Evolutionary conservation across 202 grass and related monocot genomes (phyloP), one percentile per base, ranked within the genome.

Genomic region (Saccharum hybrid): DNA sequence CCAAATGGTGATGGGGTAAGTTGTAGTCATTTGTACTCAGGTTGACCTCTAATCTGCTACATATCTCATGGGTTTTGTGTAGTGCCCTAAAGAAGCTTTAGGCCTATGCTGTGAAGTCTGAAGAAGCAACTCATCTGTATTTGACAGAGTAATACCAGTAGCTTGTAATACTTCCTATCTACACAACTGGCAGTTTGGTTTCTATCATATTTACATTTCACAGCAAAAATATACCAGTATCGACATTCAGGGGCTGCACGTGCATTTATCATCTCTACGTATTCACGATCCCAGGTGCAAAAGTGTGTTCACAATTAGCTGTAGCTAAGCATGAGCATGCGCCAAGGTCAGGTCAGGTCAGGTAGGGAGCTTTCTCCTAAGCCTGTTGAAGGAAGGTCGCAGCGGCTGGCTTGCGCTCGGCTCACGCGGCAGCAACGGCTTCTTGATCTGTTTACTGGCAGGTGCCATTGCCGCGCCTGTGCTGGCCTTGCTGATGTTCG

Each of bases 321-420:
- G 67, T 38, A 33, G 39, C 26, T 71, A 41, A 70, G 59, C 28
- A 16, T 41, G 60, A 30, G 31, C 46, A 34, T 56, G 48, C 33
- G 5, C 46, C 23, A 1, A 26, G 54, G 14, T 18, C 38, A 66
- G 48, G 66, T 70, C 66, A 77, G 73, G 63, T 68, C 64, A 78
- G 74, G 71, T 2, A 28, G 61, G 71, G 30, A 65, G 79, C 86
- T 92, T 93, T 75, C 84, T 82, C 77, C 90, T 83, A 36, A 82
- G 77, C 77, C 43, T 91, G 60, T 80, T 88, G 83, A 98, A 98
- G 82, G 66, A 85, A 36, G 92, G 90, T 38, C 54, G 90, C 60
- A 92, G 40, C 41, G 90, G 95, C 23, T 91, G 84, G 71, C 81
- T 96, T 49, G 68, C 86, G 78, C 70, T 89, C 43, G 91, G 81